Conservation (phyloP, 2,329 filamentous ascomycete species). For the Hirsutella rhossiliensis region DNA sequence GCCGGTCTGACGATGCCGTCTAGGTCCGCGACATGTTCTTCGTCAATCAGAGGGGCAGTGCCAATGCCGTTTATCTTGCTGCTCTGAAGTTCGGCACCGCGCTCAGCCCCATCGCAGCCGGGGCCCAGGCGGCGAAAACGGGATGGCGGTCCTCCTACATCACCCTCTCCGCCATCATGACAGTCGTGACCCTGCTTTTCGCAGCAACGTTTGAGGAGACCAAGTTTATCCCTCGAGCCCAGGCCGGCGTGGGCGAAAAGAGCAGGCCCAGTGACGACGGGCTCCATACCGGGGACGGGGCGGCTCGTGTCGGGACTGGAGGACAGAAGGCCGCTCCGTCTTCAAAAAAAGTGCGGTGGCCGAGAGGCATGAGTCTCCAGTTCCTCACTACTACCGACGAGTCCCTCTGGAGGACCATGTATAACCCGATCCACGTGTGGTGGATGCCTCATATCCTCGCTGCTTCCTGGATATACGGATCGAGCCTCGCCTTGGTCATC, state of each 20-base stretch:
- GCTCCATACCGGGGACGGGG: neutral
- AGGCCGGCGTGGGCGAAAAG: neutral
- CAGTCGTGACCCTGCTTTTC: constrained; percentile 5
- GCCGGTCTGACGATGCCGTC: neutral
- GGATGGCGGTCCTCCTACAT: constrained; percentile 15
- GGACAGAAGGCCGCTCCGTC: neutral
- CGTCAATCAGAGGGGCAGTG: constrained; percentile 16
- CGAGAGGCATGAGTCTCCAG: constrained; percentile 1
- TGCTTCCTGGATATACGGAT: constrained; percentile 24
- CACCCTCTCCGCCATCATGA: constrained; percentile 4
- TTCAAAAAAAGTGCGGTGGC: neutral
- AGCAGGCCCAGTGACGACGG: neutral
- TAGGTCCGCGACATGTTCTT: constrained; percentile 21
- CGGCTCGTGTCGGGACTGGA: neutral
- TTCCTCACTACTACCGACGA: constrained; percentile 8
- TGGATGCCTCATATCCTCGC: constrained; percentile 26
- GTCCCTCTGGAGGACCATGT: constrained; percentile 8
- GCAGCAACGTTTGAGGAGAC: constrained; percentile 12
- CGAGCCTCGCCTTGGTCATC: constrained; percentile 19
- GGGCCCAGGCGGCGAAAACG: constrained; percentile 8
- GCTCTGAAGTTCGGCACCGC: constrained; percentile 16
- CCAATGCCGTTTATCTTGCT: constrained; percentile 19
- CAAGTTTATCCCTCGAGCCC: constrained; percentile 13
- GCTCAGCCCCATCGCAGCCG: constrained; percentile 18
- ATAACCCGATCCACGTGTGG: constrained; percentile 8